A percentile compares a stretch with the other conserved stretches of the same genome.
phyloP scores from a whole-genome alignment of 1,139 yeast genomes.

The Martiniozyma asiatica region DNA sequence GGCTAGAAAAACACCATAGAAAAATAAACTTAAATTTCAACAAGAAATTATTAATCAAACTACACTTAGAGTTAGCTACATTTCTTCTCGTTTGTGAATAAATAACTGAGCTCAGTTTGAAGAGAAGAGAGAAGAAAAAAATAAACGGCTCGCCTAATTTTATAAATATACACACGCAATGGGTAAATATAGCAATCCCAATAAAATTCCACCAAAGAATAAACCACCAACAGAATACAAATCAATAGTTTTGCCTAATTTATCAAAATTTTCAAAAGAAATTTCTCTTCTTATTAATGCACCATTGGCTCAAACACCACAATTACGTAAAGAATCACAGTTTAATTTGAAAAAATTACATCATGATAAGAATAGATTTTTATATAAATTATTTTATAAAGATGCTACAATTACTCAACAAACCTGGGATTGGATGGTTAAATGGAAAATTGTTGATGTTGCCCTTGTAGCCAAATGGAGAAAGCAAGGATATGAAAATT shows the following conservation, averaged over 20 bases:
- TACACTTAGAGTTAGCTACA: too few relatives aligned
- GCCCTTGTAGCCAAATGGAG: slow-evolving; percentile 83
- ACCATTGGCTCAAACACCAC: slow-evolving; percentile 33
- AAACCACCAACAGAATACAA: slow-evolving; percentile 60
- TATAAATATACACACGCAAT: too few relatives aligned
- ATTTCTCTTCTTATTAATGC: slow-evolving; percentile 21
- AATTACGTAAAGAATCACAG: slow-evolving; percentile 31
- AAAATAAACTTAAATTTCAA: too few relatives aligned
- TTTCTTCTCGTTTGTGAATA: too few relatives aligned
- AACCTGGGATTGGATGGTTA: slow-evolving; percentile 67
- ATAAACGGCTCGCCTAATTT: too few relatives aligned
- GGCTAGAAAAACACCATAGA: too few relatives aligned
- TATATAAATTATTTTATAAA: slow-evolving; percentile 63
- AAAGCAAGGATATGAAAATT: slow-evolving; percentile 76
- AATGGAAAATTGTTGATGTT: slow-evolving; percentile 56
- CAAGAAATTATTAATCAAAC: too few relatives aligned
- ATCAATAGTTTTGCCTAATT: slow-evolving; percentile 56
- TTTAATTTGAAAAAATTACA: slow-evolving; percentile 64
- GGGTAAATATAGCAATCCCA: slow-evolving; percentile 28
- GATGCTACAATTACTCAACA: slow-evolving; percentile 54
- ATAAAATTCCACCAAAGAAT: slow-evolving; percentile 13
- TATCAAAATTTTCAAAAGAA: slow-evolving; percentile 45
- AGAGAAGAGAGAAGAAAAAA: too few relatives aligned
- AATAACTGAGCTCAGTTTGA: too few relatives aligned
- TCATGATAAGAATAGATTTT: slow-evolving; percentile 67